These are phyloP conservation scores for Nymphaea colorata DNA, from an alignment of 164 flowering plant genomes.

Conservation along the genomic window DNA sequence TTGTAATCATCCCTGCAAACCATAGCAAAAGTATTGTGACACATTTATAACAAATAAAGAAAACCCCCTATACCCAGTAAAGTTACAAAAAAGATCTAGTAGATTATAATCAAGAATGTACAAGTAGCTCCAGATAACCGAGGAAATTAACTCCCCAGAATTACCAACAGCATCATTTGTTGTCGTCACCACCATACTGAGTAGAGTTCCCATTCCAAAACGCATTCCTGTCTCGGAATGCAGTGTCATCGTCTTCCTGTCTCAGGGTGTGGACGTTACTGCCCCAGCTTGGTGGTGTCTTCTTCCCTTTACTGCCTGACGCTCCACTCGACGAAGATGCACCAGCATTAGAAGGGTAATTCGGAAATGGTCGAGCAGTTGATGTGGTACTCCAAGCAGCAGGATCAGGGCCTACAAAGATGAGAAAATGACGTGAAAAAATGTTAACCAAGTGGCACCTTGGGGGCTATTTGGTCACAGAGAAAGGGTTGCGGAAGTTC, in stretches of 20 bases:
- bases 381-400: constrained; percentile 19
- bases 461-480: too few relatives aligned
- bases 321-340: constrained; percentile 13
- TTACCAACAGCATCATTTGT: constrained; percentile 2
- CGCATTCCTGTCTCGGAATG: constrained; percentile 40
- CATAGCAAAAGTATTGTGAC: too few relatives aligned
- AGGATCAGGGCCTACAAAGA: constrained; percentile 35
- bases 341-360: constrained; percentile 14
- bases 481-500: too few relatives aligned
- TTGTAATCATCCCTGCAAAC: too few relatives aligned
- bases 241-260: constrained; percentile 53
- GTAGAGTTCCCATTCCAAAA: constrained; percentile 96
- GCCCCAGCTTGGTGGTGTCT: constrained; percentile 30
- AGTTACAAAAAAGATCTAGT: too few relatives aligned
- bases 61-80: too few relatives aligned
- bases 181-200: constrained; percentile 53
- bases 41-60: too few relatives aligned
- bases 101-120: too few relatives aligned
- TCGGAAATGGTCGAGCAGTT: constrained; percentile 9
- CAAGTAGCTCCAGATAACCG: too few relatives aligned
- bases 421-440: neutral
- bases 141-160: too few relatives aligned
- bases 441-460: too few relatives aligned
- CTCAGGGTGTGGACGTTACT: constrained; percentile 70
- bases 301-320: constrained; percentile 23